These are phyloP conservation scores for Cercophora newfieldiana DNA, from an alignment of 495 filamentous ascomycete species.

Conservation along the genomic window DNA sequence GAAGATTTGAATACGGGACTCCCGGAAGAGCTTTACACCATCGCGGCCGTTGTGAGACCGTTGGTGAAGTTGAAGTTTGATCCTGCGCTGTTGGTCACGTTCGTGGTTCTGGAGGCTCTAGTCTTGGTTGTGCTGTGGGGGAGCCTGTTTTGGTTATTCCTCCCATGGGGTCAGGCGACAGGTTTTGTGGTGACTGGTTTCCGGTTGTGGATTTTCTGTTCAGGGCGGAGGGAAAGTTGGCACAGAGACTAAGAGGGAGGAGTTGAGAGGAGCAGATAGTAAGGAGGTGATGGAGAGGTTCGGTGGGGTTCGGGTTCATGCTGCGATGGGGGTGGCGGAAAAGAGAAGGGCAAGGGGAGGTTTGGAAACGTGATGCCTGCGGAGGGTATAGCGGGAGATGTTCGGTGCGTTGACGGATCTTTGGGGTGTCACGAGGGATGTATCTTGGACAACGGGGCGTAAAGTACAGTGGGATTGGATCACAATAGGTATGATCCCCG, in stretches of 20 bases:
- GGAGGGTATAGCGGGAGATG: no score
- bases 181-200: no score
- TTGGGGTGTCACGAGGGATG: no score
- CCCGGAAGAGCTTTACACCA: constrained; percentile 19
- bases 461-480: no score
- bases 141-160: not conserved
- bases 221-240: not conserved
- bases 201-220: not conserved
- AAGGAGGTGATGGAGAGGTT: not conserved
- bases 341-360: not conserved
- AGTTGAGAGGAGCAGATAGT: not conserved
- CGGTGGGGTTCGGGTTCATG: not conserved
- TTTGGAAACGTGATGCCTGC: no score
- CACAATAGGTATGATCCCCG: no score
- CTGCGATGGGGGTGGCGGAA: not conserved
- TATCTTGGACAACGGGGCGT: no score
- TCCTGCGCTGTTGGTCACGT: not conserved
- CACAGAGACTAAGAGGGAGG: not conserved
- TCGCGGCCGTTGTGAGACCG: constrained; percentile 12
- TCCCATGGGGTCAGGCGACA: not conserved
- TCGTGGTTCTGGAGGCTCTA: not conserved
- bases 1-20: constrained; percentile 6
- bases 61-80: constrained; percentile 17
- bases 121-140: not conserved
- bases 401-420: no score